Percentiles rank a stretch among this genome's conserved stretches.
Evolutionary conservation across 371 early-diverging fungal species (phyloP).

Genomic region (Syncephalis plumigaleata): DNA sequence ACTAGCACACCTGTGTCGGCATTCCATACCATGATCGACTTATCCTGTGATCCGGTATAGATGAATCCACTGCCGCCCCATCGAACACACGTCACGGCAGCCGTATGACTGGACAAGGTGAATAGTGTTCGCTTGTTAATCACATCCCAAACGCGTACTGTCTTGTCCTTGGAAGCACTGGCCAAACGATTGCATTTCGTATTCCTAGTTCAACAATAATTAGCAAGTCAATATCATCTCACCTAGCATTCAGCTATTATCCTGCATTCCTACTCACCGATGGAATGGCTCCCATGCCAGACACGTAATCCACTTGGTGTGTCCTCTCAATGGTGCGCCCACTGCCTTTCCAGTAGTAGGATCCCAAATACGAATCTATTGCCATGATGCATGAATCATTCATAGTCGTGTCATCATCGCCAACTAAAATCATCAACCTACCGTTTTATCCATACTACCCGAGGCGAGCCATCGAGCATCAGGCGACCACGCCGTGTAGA

Average conservation of each 20-base stretch:
- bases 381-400: not conserved
- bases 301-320: constrained; percentile 75
- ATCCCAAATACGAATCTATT: constrained; percentile 59
- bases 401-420: no score
- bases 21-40: constrained; percentile 90
- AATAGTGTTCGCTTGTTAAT: constrained; percentile 51
- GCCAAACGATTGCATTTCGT: constrained; percentile 65
- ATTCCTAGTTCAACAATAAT: constrained; percentile 18
- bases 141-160: constrained; percentile 93
- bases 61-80: constrained; percentile 93
- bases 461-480: constrained; percentile 73
- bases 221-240: constrained; percentile 1
- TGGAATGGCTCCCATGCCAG: constrained; percentile 90
- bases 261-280: constrained; percentile 21
- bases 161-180: constrained; percentile 87
- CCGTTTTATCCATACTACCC: constrained; percentile 89
- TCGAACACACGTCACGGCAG: constrained; percentile 77
- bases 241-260: not conserved
- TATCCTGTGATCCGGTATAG: constrained; percentile 82
- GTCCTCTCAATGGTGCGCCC: constrained; percentile 70
- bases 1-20: constrained; percentile 57
- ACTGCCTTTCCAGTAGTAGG: constrained; percentile 61
- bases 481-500: constrained; percentile 87
- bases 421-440: constrained; percentile 13
- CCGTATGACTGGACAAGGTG: constrained; percentile 76